Percentiles rank a stretch among this genome's conserved stretches.
Evolutionary conservation across 495 filamentous ascomycete species (phyloP).

Genomic region (Trichocladium uniseriatum): DNA sequence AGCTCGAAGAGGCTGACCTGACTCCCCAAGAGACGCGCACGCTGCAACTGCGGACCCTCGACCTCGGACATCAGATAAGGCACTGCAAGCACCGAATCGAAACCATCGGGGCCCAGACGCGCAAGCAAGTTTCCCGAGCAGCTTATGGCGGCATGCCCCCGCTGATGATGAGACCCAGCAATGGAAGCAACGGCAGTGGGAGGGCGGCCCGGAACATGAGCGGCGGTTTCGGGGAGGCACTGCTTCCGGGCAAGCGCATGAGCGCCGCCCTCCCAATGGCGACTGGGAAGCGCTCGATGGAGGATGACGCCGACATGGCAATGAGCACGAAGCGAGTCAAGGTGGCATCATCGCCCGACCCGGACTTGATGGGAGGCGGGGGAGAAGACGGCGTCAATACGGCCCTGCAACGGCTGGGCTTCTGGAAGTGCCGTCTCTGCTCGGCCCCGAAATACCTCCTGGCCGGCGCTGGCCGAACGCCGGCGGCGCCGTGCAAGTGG

Average conservation of each 20-base stretch:
- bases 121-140: slow-evolving; percentile 1
- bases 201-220: not conserved
- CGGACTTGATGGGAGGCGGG: not conserved
- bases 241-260: not conserved
- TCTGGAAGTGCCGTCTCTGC: slow-evolving; percentile 39
- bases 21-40: slow-evolving; percentile 36
- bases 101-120: slow-evolving; percentile 18
- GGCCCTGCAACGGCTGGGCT: slow-evolving; percentile 32
- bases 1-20: slow-evolving; percentile 25
- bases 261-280: not conserved
- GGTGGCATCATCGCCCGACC: not conserved
- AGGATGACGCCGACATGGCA: not conserved
- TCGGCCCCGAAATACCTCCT: slow-evolving; percentile 31
- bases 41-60: slow-evolving; percentile 31
- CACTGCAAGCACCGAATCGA: slow-evolving; percentile 34
- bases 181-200: not conserved
- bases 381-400: slow-evolving; percentile 7
- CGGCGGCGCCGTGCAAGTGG: slow-evolving; percentile 40
- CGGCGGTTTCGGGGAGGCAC: not conserved
- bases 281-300: not conserved
- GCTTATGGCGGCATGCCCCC: not conserved
- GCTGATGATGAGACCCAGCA: not conserved
- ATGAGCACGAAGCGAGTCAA: slow-evolving; percentile 4
- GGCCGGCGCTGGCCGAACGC: slow-evolving; percentile 29
- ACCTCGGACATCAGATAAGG: slow-evolving; percentile 36